Percentiles rank a stretch among this genome's conserved stretches.
Conservation (phyloP, 2,329 filamentous ascomycete genomes). For the Paraphoma chrysanthemicola region DNA sequence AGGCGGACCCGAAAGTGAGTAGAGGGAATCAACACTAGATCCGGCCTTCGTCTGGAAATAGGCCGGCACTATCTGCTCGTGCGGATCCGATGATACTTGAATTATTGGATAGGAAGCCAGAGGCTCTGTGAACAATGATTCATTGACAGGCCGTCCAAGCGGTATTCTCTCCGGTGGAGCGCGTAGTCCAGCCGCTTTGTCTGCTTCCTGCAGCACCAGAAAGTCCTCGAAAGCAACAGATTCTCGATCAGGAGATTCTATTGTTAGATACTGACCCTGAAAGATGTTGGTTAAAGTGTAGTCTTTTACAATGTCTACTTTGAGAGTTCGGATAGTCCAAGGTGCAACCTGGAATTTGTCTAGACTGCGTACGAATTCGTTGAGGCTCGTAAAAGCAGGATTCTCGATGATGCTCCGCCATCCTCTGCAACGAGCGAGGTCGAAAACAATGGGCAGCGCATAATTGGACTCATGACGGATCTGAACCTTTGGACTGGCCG, state of each 20-base stretch:
- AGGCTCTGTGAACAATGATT: neutral
- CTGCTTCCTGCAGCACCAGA: slow-evolving; percentile 38
- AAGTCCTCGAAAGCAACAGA: slow-evolving; percentile 51
- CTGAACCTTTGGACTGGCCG: slow-evolving; percentile 58
- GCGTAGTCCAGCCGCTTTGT: slow-evolving; percentile 9
- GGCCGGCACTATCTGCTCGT: slow-evolving; percentile 4
- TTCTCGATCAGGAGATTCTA: slow-evolving; percentile 52
- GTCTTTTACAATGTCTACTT: slow-evolving; percentile 52
- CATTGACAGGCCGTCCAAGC: slow-evolving; percentile 30
- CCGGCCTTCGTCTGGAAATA: slow-evolving; percentile 62
- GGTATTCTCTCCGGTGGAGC: slow-evolving; percentile 37
- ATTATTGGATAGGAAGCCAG: neutral
- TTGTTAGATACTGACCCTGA: slow-evolving; percentile 53
- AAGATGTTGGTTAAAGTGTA: slow-evolving; percentile 54
- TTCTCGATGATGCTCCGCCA: slow-evolving; percentile 50
- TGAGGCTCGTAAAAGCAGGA: slow-evolving; percentile 50
- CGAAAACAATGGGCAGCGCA: slow-evolving; percentile 54
- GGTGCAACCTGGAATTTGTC: slow-evolving; percentile 52
- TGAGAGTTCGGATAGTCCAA: slow-evolving; percentile 46
- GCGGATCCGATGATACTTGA: neutral
- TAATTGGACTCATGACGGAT: slow-evolving; percentile 62
- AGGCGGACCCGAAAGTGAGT: slow-evolving; percentile 24
- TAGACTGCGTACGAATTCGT: slow-evolving; percentile 53
- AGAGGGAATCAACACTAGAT: slow-evolving; percentile 45
- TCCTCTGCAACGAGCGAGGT: slow-evolving; percentile 43